Base-by-base conservation (phyloP, 805 yeast genomes). In the Sporopachydermia lactativora region DNA sequence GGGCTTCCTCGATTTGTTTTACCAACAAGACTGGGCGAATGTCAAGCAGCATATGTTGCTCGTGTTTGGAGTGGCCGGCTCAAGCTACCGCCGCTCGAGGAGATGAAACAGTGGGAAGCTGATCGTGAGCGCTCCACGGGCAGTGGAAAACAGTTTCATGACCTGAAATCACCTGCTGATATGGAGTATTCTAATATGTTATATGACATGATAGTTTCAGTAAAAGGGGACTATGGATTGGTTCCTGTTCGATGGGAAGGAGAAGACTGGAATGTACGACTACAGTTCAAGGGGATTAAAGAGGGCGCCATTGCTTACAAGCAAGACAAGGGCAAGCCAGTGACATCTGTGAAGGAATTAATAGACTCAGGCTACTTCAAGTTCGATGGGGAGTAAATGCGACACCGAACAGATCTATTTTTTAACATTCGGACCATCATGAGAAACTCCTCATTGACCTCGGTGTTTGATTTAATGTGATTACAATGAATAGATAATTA, bases 11-110 rank as follows among this genome's bases (percentile, higher is more conserved):
- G 74, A 34, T 70, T 72, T 45, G 74, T 75, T 3, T 59, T 79
- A 1, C 82, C 85, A 4, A 75, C 77, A 45, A 65, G 82, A 40
- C 59, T 71, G 1, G 69, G 80, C 13, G 77, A 72, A 49, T 60
- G 72, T 39, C 92, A 82, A 52, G 84, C 81, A 1, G 64, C 76
- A 4, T 68, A 77, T 51, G 61, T 81, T 19, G 71, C 81, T 2
- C 64, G 85, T 43, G 73, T 75, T 2, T 73, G 80, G 59, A 54
- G 72, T 3, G 77, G 77, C 0, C 63, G 75, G 36, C 53, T 81
- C 2, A 8, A 47, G 13, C 55, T 77, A 11, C 85, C 86, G 1
- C 35, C 65, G 0, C 45, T 48, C 14, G 60, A 59, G 17, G 67
- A 61, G n/a, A 77, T 75, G 73, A 47, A 50, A 31, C 45, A 52